A percentile compares a stretch with the other conserved stretches of the same genome.
Evolutionary conservation across 495 filamentous ascomycete species (phyloP).

Genomic region (Penicillium malachiteum): DNA sequence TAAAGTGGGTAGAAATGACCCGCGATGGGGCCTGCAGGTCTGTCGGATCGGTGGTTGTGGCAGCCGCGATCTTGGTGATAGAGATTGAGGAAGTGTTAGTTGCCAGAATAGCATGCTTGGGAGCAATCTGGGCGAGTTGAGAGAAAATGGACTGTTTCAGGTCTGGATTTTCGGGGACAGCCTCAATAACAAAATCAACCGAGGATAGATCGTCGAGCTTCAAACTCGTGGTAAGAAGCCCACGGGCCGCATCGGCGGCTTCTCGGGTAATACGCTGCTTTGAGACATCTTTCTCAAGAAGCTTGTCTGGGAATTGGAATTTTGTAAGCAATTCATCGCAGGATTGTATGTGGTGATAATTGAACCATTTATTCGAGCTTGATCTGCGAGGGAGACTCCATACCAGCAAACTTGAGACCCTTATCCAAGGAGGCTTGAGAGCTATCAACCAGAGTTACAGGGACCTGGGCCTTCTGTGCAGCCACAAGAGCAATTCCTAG

Average conservation of each 20-base stretch:
- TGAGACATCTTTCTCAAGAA: conserved; percentile 86
- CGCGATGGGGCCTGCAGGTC: conserved; percentile 80
- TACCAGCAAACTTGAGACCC: conserved; percentile 86
- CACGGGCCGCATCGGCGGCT: conserved; percentile 67
- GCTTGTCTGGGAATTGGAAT: conserved; percentile 64
- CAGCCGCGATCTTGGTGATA: conserved; percentile 91
- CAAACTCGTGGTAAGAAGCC: conserved; percentile 66
- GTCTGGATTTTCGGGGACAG: conserved; percentile 86
- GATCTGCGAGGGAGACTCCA: conserved; percentile 5
- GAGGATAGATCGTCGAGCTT: conserved; percentile 75
- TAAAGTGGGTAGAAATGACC: conserved; percentile 96
- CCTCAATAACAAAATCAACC: conserved; percentile 97
- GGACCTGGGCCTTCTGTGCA: conserved; percentile 77
- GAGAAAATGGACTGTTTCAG: conserved; percentile 89
- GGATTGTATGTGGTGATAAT: background rate
- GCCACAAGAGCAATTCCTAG: conserved; percentile 96
- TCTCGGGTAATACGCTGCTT: conserved; percentile 80
- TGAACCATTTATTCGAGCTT: background rate
- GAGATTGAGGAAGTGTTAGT: conserved; percentile 98
- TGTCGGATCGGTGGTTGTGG: conserved; percentile 71
- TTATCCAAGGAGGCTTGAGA: conserved; percentile 88
- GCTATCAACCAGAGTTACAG: conserved; percentile 83
- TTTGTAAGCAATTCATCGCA: background rate
- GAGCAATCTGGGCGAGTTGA: conserved; percentile 76
- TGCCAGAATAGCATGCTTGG: conserved; percentile 85